Evolutionary conservation across 176 grass and related monocot genomes (phyloP), one percentile per base, ranked within the genome.

Genomic region (Rhynchospora pubera): DNA sequence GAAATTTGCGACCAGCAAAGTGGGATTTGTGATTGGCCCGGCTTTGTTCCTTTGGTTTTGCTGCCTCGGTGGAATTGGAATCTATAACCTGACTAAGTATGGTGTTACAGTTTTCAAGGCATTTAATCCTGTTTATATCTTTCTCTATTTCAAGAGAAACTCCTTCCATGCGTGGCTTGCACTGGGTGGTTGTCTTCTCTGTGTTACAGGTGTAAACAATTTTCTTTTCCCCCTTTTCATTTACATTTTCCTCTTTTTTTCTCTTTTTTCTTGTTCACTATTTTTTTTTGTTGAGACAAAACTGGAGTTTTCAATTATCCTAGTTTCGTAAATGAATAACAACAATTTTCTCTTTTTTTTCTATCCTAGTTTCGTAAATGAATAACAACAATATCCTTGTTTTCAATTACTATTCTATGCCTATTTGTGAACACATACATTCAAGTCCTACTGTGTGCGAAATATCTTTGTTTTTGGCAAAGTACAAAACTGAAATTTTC

Each of bases 21-120:
- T 98, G 46, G 95, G 95, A 22, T 88, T 98, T 92, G 90, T 60
- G 47, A 61, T 98, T 67, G 95, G 95, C 47, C 95, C 95, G 64
- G 86, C 81, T 88, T 94, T 98, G 80, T 90, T 98, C 85, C 82
- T 94, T 86, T 98, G 95, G 95, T 98, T 98, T 93, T 93, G 86
- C 62, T 98, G 84, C 68, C 90, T 98, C 61, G 95, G 95, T 80
- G 88, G 83, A 65, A 90, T 98, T 60, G 90, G 92, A 79, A 88
- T 93, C 78, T 98, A 86, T 82, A 98, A 98, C 90, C 85, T 98
- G 60, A 77, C 83, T 85, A 91, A 73, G 82, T 98, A 94, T 85
- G 92, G 92, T 12, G 47, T 23, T 5, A 26, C 87, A 82, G 92
- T 91, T 70, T 91, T 94, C 24, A 88, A 89, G 79, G 92, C 95